Percentiles rank a stretch among this genome's conserved stretches.
These are phyloP conservation scores for Tetradesmus obliquus DNA, from an alignment of 139 green algal genomes.

Conservation along the genomic window DNA sequence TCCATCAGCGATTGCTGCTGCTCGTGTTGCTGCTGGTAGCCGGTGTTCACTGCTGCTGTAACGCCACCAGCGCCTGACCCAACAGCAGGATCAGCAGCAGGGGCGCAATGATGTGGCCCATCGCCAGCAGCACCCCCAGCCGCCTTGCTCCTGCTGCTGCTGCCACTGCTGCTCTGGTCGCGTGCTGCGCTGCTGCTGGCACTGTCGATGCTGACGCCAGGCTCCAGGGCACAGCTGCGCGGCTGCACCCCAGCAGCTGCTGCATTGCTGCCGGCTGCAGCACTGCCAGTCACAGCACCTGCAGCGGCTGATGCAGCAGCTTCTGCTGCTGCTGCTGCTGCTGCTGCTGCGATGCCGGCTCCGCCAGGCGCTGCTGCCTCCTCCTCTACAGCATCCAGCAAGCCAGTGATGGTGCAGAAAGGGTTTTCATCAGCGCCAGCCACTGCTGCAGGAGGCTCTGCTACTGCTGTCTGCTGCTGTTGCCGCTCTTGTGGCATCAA, in stretches of 20 bases:
- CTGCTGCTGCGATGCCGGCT: constrained; percentile 9
- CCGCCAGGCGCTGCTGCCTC: neutral
- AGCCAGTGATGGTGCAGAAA: constrained; percentile 32
- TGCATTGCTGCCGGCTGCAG: neutral
- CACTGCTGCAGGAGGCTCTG: neutral
- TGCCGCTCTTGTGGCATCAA: neutral
- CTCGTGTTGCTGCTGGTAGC: constrained; percentile 9
- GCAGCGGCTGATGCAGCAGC: neutral
- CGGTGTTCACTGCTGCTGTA: constrained; percentile 11
- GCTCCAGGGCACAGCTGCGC: neutral
- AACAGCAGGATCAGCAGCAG: neutral
- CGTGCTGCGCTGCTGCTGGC: neutral
- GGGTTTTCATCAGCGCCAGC: neutral
- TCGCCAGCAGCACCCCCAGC: neutral
- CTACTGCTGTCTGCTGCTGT: neutral
- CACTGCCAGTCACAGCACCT: neutral
- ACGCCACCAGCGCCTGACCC: neutral
- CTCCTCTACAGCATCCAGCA: constrained; percentile 12
- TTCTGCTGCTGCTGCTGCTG: constrained; percentile 12
- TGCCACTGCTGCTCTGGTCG: neutral
- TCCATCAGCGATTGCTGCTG: constrained; percentile 25
- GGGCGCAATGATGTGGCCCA: neutral
- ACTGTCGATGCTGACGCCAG: neutral
- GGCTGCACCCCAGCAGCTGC: neutral
- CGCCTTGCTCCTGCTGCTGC: neutral